These are phyloP conservation scores for Penicillium cosmopolitanum DNA, from an alignment of 495 filamentous ascomycete genomes.

Conservation along the genomic window DNA sequence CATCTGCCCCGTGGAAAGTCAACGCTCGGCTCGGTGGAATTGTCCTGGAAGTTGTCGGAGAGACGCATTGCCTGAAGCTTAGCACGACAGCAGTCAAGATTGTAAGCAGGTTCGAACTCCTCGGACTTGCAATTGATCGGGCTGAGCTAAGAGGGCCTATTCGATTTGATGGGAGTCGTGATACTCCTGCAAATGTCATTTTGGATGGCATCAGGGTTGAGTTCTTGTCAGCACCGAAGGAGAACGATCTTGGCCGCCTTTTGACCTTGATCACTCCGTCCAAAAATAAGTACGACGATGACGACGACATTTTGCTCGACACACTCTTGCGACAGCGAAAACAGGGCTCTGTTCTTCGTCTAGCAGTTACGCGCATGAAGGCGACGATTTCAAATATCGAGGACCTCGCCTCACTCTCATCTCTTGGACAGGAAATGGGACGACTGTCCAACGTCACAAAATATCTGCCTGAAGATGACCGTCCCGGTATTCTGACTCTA, in stretches of 20 bases:
- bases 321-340: slow-evolving; percentile 86
- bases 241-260: slow-evolving; percentile 79
- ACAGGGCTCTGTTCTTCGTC: slow-evolving; percentile 83
- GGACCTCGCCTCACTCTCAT: slow-evolving; percentile 64
- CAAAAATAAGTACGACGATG: slow-evolving; percentile 86
- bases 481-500: slow-evolving; percentile 84
- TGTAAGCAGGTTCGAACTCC: slow-evolving; percentile 67
- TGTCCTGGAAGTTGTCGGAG: slow-evolving; percentile 71
- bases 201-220: slow-evolving; percentile 72
- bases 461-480: slow-evolving; percentile 93
- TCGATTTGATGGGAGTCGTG: slow-evolving; percentile 43
- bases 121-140: slow-evolving; percentile 74
- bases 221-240: slow-evolving; percentile 71
- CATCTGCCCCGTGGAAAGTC: slow-evolving; percentile 62
- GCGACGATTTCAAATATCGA: slow-evolving; percentile 59
- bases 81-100: slow-evolving; percentile 81
- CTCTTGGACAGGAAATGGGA: slow-evolving; percentile 74
- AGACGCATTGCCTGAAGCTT: slow-evolving; percentile 70
- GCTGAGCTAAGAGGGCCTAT: slow-evolving; percentile 74
- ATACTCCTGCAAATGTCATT: slow-evolving; percentile 56
- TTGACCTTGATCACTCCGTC: slow-evolving; percentile 88
- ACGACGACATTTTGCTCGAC: slow-evolving; percentile 94
- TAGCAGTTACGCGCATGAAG: slow-evolving; percentile 64
- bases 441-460: slow-evolving; percentile 86
- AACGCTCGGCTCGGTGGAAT: slow-evolving; percentile 79